These are phyloP conservation scores for Taphrina deformans DNA, from an alignment of 1,139 yeast species.

Conservation along the genomic window DNA sequence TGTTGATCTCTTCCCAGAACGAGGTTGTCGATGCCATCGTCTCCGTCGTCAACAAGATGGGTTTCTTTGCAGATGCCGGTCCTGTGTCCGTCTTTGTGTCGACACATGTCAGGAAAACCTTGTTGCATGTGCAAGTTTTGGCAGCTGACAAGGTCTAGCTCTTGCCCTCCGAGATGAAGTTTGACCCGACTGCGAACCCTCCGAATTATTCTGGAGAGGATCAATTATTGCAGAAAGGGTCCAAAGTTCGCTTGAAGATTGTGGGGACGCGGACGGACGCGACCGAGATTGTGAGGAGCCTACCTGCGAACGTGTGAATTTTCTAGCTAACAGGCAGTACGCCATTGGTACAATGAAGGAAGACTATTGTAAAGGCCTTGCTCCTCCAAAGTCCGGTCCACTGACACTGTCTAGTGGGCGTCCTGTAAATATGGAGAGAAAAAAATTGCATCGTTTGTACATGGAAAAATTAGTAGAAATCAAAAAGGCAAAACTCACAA, in stretches of 20 bases:
- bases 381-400: slow-evolving; percentile 58
- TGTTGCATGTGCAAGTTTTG: background rate
- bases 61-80: slow-evolving; percentile 97
- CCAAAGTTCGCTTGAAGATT: slow-evolving; percentile 87
- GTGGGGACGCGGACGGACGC: slow-evolving; percentile 98
- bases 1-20: slow-evolving; percentile 49
- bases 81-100: slow-evolving; percentile 94
- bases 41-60: slow-evolving; percentile 91
- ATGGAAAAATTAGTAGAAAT: slow-evolving; percentile 2
- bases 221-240: slow-evolving; percentile 90
- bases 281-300: slow-evolving; percentile 67
- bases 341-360: slow-evolving; percentile 84
- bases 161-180: slow-evolving; percentile 90
- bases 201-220: slow-evolving; percentile 98
- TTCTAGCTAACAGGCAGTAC: slow-evolving; percentile 34
- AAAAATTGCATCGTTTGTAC: slow-evolving; percentile 9
- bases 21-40: slow-evolving; percentile 98
- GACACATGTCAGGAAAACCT: slow-evolving; percentile 56
- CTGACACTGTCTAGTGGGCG: slow-evolving; percentile 12
- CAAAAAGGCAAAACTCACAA: background rate
- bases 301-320: slow-evolving; percentile 12
- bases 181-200: slow-evolving; percentile 93
- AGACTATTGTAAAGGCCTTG: slow-evolving; percentile 65
- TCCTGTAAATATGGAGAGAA: slow-evolving; percentile 13
- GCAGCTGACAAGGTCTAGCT: slow-evolving; percentile 45